Conservation (phyloP, 345 rosid genomes). For the Mangifera indica region DNA sequence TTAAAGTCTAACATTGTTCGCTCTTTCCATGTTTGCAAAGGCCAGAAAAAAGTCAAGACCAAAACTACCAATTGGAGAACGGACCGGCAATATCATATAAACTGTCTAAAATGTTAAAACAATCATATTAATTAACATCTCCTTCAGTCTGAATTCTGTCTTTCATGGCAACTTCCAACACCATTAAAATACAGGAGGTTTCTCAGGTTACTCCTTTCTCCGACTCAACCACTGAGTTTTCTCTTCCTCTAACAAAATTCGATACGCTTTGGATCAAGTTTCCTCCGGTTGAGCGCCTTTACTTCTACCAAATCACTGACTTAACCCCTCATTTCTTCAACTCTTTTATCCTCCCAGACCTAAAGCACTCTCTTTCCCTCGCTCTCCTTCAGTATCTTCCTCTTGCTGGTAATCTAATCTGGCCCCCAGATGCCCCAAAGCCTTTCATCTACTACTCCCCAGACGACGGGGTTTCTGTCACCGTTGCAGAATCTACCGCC, state of each 20-base stretch:
- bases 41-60: no score
- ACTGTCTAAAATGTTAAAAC: no score
- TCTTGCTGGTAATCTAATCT: conserved; percentile 28
- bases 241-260: conserved; percentile 31
- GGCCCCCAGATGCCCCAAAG: conserved; percentile 23
- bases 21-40: no score
- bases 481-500: conserved; percentile 35
- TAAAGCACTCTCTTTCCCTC: conserved; percentile 39
- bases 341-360: conserved; percentile 36
- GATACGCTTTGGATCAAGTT: conserved; percentile 32
- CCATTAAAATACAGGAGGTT: conserved; percentile 15
- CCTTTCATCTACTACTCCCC: conserved; percentile 31
- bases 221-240: conserved; percentile 18
- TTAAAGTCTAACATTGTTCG: no score
- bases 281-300: conserved; percentile 35
- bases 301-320: conserved; percentile 31
- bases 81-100: no score
- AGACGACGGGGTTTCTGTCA: conserved; percentile 30
- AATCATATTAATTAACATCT: no score
- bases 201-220: conserved; percentile 20
- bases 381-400: conserved; percentile 37
- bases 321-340: conserved; percentile 28
- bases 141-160: neutral
- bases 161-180: conserved; percentile 2
- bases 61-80: no score